phyloP scores from a whole-genome alignment of 768 basidiomycete genomes.

The Saitozyma sp. region DNA sequence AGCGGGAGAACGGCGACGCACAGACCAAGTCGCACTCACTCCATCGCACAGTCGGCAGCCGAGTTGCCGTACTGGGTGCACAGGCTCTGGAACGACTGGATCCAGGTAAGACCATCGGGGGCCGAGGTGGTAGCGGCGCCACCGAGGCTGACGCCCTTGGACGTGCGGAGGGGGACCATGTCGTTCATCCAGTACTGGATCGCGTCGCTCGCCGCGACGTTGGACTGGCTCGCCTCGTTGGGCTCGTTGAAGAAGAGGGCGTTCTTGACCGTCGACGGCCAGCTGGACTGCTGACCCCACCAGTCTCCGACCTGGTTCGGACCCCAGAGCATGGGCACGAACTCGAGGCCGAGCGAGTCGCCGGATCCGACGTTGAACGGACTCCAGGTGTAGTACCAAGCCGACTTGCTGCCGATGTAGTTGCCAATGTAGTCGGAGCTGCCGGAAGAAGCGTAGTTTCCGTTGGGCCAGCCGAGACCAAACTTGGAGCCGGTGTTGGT shows the following conservation, averaged over 20 bases:
- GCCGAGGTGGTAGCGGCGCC: constrained; percentile 70
- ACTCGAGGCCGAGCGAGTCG: constrained; percentile 59
- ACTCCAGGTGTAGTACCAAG: constrained; percentile 67
- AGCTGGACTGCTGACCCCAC: constrained; percentile 54
- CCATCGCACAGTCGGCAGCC: constrained; percentile 36
- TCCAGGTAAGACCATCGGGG: constrained; percentile 65
- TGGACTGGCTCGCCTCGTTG: constrained; percentile 64
- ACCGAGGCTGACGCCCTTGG: constrained; percentile 62
- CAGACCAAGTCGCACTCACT: constrained; percentile 42
- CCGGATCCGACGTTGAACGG: constrained; percentile 57
- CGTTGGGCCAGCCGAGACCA: constrained; percentile 69
- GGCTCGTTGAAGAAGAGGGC: constrained; percentile 76
- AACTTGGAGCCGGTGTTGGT: constrained; percentile 56
- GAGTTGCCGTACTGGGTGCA: constrained; percentile 54
- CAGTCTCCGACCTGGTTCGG: constrained; percentile 57
- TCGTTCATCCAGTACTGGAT: constrained; percentile 64
- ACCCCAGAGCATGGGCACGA: constrained; percentile 70
- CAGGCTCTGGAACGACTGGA: constrained; percentile 60
- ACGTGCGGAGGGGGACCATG: constrained; percentile 61
- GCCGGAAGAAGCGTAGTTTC: constrained; percentile 53
- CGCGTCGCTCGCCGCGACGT: constrained; percentile 60
- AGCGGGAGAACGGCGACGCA: neutral
- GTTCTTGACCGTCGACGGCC: constrained; percentile 55
- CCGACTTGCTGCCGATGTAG: constrained; percentile 58
- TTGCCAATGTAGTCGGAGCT: constrained; percentile 55